Conservation (phyloP, 2,329 filamentous ascomycete species). For the Colletotrichum sp. region DNA sequence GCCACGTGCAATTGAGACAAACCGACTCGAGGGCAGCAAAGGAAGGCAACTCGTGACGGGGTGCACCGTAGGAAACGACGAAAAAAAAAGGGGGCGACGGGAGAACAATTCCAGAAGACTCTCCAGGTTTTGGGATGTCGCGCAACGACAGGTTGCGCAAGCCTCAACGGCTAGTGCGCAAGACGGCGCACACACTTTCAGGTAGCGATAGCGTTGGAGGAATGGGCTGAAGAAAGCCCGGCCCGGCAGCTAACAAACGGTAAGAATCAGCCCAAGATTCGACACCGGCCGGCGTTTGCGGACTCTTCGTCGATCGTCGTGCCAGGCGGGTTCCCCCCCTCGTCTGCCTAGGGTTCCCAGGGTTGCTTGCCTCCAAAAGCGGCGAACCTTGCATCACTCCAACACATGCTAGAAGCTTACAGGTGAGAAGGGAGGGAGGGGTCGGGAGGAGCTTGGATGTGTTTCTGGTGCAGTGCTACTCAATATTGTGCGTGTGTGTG, state of each 20-base stretch:
- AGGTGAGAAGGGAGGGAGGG: background rate
- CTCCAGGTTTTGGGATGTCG: background rate
- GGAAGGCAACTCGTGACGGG: background rate
- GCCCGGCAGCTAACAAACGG: background rate
- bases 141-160: background rate
- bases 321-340: background rate
- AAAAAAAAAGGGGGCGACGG: background rate
- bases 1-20: background rate
- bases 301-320: slow-evolving; percentile 5
- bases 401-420: background rate
- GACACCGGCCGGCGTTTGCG: slow-evolving; percentile 12
- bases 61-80: background rate
- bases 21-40: background rate
- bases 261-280: background rate
- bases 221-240: background rate
- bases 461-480: background rate
- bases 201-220: background rate
- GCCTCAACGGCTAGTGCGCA: background rate
- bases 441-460: background rate
- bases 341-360: background rate
- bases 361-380: background rate
- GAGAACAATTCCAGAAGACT: slow-evolving; percentile 13
- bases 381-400: slow-evolving; percentile 8
- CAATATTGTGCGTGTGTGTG: background rate
- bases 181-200: background rate